phyloP scores from a whole-genome alignment of 371 early-diverging fungal species.

The Saksenaea oblongispora region DNA sequence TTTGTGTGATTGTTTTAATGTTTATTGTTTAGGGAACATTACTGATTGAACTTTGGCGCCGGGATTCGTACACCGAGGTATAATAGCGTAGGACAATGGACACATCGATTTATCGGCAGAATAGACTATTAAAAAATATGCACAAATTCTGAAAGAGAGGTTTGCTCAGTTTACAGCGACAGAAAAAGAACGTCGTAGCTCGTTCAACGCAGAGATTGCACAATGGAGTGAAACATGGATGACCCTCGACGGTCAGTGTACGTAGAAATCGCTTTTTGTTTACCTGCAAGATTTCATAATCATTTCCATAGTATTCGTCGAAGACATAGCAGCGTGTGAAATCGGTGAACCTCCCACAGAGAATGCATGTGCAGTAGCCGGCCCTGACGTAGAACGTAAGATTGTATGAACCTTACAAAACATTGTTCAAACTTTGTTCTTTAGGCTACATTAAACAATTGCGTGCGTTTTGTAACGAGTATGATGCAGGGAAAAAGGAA shows the following conservation, averaged over 20 bases:
- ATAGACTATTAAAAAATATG: constrained; percentile 5
- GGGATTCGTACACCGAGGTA: constrained; percentile 23
- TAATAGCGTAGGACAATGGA: neutral
- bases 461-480: constrained; percentile 13
- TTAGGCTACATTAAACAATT: constrained; percentile 13
- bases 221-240: constrained; percentile 6
- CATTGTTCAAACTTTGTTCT: neutral
- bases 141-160: neutral
- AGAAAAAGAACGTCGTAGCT: constrained; percentile 12
- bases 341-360: neutral
- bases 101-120: neutral
- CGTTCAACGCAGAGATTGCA: constrained; percentile 9
- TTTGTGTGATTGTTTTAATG: neutral
- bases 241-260: constrained; percentile 1
- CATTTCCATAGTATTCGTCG: neutral
- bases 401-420: neutral
- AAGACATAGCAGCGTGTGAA: neutral
- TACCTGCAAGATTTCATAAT: neutral
- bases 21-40: constrained; percentile 17
- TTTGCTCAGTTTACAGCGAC: constrained; percentile 14
- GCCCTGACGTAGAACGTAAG: constrained; percentile 16
- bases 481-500: constrained; percentile 1
- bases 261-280: neutral
- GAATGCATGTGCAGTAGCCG: neutral
- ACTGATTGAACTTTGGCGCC: constrained; percentile 24